These are phyloP conservation scores for Brasenia schreberi DNA, from an alignment of 164 flowering plant species.

Conservation along the genomic window DNA sequence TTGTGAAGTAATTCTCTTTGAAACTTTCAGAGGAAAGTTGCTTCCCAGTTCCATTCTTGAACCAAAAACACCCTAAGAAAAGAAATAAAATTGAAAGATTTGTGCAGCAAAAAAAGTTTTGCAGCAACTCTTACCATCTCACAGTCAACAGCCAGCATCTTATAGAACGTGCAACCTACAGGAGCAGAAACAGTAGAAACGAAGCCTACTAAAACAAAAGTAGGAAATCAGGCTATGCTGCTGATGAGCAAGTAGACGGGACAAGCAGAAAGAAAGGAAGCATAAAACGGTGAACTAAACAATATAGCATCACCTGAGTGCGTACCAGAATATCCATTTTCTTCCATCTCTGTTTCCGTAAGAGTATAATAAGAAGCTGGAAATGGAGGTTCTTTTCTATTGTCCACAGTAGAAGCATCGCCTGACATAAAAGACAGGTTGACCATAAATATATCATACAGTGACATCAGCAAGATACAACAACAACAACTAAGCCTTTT, in stretches of 20 bases:
- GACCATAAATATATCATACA: conserved; percentile 3
- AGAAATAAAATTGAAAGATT: background rate
- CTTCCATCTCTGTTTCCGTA: conserved; percentile 64
- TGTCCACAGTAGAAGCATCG: conserved; percentile 9
- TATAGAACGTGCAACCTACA: conserved; percentile 40
- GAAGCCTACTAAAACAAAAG: conserved; percentile 34
- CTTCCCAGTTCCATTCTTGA: too few relatives aligned
- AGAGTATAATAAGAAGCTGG: conserved; percentile 83
- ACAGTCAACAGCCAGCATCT: conserved; percentile 84
- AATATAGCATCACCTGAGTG: conserved; percentile 30
- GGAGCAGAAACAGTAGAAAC: conserved; percentile 66
- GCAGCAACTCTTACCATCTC: conserved; percentile 59
- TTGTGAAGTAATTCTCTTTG: too few relatives aligned
- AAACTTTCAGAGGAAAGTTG: too few relatives aligned
- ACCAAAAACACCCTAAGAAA: too few relatives aligned
- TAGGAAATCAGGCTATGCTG: background rate
- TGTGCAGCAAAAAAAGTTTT: background rate
- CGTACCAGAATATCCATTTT: conserved; percentile 54
- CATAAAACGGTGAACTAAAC: conserved; percentile 1
- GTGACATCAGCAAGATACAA: background rate
- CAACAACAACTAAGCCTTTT: too few relatives aligned
- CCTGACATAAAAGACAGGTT: conserved; percentile 15
- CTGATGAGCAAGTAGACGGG: background rate
- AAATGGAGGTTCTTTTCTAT: conserved; percentile 47
- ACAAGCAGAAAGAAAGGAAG: background rate